Conservation (phyloP, 148 eudicot species). For the Cornus controversa region DNA sequence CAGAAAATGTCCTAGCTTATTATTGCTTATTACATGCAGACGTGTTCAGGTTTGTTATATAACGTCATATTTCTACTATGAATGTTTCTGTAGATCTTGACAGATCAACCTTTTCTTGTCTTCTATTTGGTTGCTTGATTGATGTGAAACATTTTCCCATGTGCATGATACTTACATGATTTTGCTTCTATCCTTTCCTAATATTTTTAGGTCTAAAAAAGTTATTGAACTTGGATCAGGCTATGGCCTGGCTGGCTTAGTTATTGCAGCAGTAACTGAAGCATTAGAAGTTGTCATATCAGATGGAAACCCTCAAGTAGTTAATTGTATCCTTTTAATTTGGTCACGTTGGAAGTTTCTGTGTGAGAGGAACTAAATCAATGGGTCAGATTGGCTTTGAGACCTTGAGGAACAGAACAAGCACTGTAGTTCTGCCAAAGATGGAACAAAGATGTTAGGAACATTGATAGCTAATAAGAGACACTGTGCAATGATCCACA, state of each 20-base stretch:
- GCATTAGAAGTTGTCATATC: constrained; percentile 83
- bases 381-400: neutral
- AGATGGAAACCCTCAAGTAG: constrained; percentile 95
- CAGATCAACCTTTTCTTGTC: neutral
- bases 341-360: neutral
- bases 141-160: neutral
- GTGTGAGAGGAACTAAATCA: neutral
- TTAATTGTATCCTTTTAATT: constrained; percentile 84
- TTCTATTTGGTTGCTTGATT: constrained; percentile 5
- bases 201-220: constrained; percentile 52
- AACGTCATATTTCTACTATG: neutral
- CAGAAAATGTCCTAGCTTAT: constrained; percentile 87
- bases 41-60: constrained; percentile 57
- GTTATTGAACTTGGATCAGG: constrained; percentile 91
- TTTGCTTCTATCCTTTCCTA: neutral
- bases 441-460: neutral
- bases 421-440: neutral
- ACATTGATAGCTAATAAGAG: neutral
- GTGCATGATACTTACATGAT: neutral
- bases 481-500: neutral
- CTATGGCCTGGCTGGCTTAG: constrained; percentile 87
- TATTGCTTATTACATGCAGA: constrained; percentile 71
- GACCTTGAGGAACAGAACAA: neutral
- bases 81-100: neutral
- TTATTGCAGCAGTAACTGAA: constrained; percentile 65